These are phyloP conservation scores for Sclerotinia subarctica DNA, from an alignment of 2,329 filamentous ascomycete genomes.

Conservation along the genomic window DNA sequence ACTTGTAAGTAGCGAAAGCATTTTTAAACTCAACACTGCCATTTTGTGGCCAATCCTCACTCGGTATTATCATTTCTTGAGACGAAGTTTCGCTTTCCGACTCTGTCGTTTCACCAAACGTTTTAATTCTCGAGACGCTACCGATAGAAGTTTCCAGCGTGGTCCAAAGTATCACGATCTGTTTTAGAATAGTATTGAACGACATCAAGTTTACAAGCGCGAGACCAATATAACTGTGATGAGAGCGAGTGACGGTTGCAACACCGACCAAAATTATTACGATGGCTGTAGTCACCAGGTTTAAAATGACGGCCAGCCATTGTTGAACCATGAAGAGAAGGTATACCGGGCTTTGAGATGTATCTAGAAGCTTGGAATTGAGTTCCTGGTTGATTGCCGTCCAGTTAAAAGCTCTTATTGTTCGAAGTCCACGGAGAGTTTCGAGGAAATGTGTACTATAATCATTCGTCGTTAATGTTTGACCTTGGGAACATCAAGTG, in stretches of 20 bases:
- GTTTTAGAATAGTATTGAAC: background rate
- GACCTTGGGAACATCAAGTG: no score
- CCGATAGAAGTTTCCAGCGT: background rate
- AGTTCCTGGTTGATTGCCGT: background rate
- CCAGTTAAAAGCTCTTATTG: conserved; percentile 44
- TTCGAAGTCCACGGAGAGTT: conserved; percentile 42
- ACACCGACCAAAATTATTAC: conserved; percentile 23
- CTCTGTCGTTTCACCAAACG: background rate
- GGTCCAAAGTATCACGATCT: background rate
- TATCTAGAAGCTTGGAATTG: background rate
- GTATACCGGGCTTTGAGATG: conserved; percentile 46
- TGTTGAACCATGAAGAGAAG: conserved; percentile 54
- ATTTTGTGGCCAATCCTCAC: background rate
- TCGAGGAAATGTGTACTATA: conserved; percentile 43
- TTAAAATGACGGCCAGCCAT: conserved; percentile 49
- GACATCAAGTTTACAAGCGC: conserved; percentile 36
- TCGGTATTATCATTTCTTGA: background rate
- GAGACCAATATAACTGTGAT: conserved; percentile 38
- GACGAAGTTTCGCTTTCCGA: background rate
- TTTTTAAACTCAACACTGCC: background rate
- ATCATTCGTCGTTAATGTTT: background rate
- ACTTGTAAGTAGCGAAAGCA: background rate
- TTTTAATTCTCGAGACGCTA: background rate
- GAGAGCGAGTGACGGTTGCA: conserved; percentile 32
- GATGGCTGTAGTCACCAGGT: conserved; percentile 22